Evolutionary conservation across 306 rosid genomes (phyloP).

Genomic region (Gastrolobium villosum): DNA sequence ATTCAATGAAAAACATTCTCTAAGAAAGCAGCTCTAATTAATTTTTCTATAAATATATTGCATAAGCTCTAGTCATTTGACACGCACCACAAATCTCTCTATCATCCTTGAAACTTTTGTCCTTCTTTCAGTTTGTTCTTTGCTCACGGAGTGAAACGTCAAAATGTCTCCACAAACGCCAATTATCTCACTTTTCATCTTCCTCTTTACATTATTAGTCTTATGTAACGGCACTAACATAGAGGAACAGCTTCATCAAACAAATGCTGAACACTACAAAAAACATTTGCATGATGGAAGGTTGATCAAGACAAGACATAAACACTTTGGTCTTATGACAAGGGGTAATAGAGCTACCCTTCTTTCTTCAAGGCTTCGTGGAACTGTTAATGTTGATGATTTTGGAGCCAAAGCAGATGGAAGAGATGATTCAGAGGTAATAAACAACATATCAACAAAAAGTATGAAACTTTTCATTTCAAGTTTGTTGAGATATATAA

Average conservation of each 20-base stretch:
- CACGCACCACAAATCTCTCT: conserved; percentile 38
- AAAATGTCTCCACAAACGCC: conserved; percentile 46
- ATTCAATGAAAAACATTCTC: conserved; percentile 32
- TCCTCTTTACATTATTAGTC: conserved; percentile 40
- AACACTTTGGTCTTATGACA: conserved; percentile 45
- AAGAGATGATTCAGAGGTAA: conserved; percentile 69
- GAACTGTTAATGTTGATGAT: conserved; percentile 63
- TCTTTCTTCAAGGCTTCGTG: conserved; percentile 30
- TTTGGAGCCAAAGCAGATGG: conserved; percentile 79
- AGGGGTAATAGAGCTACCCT: conserved; percentile 30
- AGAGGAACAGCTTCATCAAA: conserved; percentile 37
- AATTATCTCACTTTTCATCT: conserved; percentile 37
- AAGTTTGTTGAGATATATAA: too few species aligned
- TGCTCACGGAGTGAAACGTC: conserved; percentile 16
- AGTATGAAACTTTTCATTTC: background rate
- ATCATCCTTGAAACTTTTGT: conserved; percentile 2
- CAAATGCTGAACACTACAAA: conserved; percentile 12
- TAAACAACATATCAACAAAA: conserved; percentile 36
- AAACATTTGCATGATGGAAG: conserved; percentile 42
- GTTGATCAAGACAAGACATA: conserved; percentile 56
- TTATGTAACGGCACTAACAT: conserved; percentile 45
- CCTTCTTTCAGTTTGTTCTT: conserved; percentile 26
- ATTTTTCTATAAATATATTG: conserved; percentile 39
- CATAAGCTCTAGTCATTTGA: conserved; percentile 39
- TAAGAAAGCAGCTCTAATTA: conserved; percentile 12